phyloP scores from a whole-genome alignment of 2,329 filamentous ascomycete genomes.

The Colletotrichum sp. region DNA sequence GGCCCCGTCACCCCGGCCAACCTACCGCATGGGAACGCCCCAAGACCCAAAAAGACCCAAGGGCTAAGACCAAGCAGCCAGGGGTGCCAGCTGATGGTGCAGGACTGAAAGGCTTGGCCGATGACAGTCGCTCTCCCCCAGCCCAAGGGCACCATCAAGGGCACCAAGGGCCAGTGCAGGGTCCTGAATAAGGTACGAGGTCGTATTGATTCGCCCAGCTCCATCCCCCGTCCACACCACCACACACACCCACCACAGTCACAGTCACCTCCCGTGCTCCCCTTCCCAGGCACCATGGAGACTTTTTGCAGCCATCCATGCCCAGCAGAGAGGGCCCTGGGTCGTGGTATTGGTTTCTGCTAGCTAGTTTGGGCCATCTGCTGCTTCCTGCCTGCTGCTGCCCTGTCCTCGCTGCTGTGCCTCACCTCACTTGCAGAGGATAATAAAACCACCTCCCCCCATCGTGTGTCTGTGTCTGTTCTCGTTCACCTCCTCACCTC shows the following conservation, averaged over 20 bases:
- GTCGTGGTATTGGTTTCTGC: background rate
- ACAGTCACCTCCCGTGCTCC: background rate
- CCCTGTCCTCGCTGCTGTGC: background rate
- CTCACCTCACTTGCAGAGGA: background rate
- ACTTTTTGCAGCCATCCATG: background rate
- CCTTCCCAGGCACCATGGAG: background rate
- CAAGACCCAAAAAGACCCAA: background rate
- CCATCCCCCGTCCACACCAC: background rate
- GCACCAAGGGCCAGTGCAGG: slow-evolving; percentile 4
- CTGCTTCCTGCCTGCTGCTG: background rate
- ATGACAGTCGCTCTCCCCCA: slow-evolving; percentile 1
- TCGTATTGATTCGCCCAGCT: slow-evolving; percentile 20
- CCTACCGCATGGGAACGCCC: background rate
- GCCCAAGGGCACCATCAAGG: background rate
- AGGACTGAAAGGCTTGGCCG: slow-evolving; percentile 9
- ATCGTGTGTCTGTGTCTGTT: background rate
- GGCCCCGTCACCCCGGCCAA: background rate
- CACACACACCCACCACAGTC: background rate
- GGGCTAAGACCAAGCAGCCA: background rate
- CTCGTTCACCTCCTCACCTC: background rate
- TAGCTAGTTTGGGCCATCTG: background rate
- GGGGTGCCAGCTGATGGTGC: slow-evolving; percentile 1
- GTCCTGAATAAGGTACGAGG: slow-evolving; percentile 20
- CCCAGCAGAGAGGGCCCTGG: background rate
- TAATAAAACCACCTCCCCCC: slow-evolving; percentile 19